Evolutionary conservation across 176 grass and related monocot species (phyloP), one percentile per base, ranked within the genome.

Genomic region (Oryza meyeriana): DNA sequence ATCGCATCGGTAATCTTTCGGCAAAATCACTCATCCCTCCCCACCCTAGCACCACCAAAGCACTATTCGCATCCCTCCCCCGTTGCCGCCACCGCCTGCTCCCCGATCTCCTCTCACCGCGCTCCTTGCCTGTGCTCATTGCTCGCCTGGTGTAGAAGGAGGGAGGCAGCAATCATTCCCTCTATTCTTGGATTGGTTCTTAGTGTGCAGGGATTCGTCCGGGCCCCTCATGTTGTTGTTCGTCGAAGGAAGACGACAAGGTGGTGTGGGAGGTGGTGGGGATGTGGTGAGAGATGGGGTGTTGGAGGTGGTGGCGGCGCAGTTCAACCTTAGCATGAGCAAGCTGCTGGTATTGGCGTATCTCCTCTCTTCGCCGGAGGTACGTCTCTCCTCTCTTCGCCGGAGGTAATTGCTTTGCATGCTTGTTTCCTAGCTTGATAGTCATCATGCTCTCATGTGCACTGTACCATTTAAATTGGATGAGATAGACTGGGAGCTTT

Each of bases 301-400:
- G n/a, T n/a, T 79, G 10, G 40, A 91, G 20, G 75, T 27, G 47
- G 57, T 82, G 72, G 39, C 72, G 22, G 83, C 73, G 65, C 81
- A 87, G 50, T 80, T 87, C 74, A 91, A 94, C 67, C 67, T 87
- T 28, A 94, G 81, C 79, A 73, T 81, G 30, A 69, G 59, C 78
- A 89, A 91, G 75, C 84, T 87, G 72, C 87, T 84, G 58, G 83
- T 77, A 1, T 77, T 94, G 63, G 73, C 64, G 13, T n/a, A n/a
- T n/a, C n/a, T n/a, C n/a, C n/a, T n/a, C n/a, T n/a, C n/a, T n/a
- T n/a, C n/a, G n/a, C n/a, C n/a, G n/a, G n/a, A n/a, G n/a, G n/a
- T n/a, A n/a, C n/a, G n/a, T 70, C 69, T 2, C 81, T 94, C 25
- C 41, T 89, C 20, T 85, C 84, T 47, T 88, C 78, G 0, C 74